Percentiles rank a stretch among this genome's conserved stretches.
Conservation (phyloP, 441 rosid species). For the Erysimum cheiri region DNA sequence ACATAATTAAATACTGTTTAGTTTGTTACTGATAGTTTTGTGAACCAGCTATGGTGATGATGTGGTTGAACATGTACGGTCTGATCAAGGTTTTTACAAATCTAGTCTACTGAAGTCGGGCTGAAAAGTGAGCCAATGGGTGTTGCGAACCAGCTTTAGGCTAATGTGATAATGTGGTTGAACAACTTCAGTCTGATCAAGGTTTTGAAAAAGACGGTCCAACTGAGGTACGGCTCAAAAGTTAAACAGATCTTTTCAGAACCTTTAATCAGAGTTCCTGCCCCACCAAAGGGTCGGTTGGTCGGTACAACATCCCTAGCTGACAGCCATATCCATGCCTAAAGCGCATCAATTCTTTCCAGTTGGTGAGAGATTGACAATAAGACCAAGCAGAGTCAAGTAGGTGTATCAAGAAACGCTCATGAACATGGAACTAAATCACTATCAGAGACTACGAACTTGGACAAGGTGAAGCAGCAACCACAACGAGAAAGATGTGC, state of each 20-base stretch:
- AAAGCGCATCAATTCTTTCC: neutral
- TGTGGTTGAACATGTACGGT: neutral
- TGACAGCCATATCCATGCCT: neutral
- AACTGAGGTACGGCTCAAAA: neutral
- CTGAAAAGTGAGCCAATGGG: neutral
- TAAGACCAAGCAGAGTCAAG: neutral
- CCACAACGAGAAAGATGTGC: too few species aligned
- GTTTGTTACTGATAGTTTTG: neutral
- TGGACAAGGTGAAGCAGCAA: too few species aligned
- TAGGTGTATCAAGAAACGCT: neutral
- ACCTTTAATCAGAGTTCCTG: neutral
- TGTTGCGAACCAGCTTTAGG: conserved; percentile 11
- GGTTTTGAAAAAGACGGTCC: neutral
- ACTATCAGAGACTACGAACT: too few species aligned
- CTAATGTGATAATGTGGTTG: too few species aligned
- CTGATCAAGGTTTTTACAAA: neutral
- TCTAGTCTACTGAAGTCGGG: neutral
- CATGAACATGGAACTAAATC: neutral
- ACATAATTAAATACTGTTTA: neutral
- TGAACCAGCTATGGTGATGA: conserved; percentile 18
- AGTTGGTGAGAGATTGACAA: conserved; percentile 10
- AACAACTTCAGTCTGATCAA: too few species aligned
- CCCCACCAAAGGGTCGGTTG: neutral
- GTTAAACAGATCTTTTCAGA: neutral
- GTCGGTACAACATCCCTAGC: neutral